Base-by-base conservation (phyloP, 805 yeast species). In the Saccharomyces mikatae region DNA sequence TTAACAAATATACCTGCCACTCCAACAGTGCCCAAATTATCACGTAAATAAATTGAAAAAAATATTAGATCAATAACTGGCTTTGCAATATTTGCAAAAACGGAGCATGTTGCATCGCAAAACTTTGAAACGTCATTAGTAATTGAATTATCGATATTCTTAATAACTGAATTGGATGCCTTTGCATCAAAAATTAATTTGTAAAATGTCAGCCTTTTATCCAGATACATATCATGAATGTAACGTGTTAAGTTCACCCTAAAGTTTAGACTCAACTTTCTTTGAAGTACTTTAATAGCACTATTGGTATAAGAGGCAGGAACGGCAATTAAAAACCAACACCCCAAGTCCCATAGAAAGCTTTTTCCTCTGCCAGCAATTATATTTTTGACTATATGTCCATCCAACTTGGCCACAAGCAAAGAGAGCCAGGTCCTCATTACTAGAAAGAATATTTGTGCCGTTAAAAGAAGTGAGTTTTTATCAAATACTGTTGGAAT, bases 231-330 rank as follows among this genome's bases (percentile, higher is more conserved):
- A 65, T 91, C 97, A 71, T 91, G 97, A 61, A 91, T 81, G 68
- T 91, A 91, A 61, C 97, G 80, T 41, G 86, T 82, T 62, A 91
- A 75, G 59, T 84, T 84, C 1, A 94, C 85, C 75, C 97, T 81
- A 74, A 91, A 91, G 62, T 87, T 88, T 52, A 89, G 76, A 11
- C 96, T 82, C 55, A 91, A 73, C 61, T 88, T 79, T 63, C 84
- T 81, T 53, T 90, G 87, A 61, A 91, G 72, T 63, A 80, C 88
- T 66, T 86, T 87, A 66, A 91, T 91, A 55, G 92, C 90, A 49
- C 96, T 86, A 70, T 91, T 91, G 31, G 96, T 87, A 69, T 89
- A 91, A 2, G 94, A 84, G 0, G 97, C 96, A 1, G 98, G 98
- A 58, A 91, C 82, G 0, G 97, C 97, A 65, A 91, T 83, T 56